Evolutionary conservation across 2,329 filamentous ascomycete genomes (phyloP).

Genomic region (Exophiala sp.): DNA sequence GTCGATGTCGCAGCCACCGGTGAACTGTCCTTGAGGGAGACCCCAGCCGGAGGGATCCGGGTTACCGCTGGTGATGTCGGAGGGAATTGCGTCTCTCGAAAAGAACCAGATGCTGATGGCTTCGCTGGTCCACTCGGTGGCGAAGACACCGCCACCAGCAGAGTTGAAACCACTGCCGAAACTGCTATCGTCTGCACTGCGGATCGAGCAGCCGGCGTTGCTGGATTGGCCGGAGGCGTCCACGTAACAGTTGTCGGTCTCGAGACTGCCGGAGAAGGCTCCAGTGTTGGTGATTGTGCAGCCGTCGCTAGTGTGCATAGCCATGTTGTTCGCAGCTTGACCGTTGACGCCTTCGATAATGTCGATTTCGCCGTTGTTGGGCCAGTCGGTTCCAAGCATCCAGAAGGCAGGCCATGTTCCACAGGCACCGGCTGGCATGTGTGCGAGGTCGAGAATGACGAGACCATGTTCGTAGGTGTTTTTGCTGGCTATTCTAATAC

Average conservation of each 20-base stretch:
- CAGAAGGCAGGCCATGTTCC: constrained; percentile 70
- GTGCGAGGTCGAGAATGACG: constrained; percentile 67
- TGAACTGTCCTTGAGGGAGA: constrained; percentile 65
- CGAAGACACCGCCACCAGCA: constrained; percentile 66
- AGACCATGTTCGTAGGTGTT: constrained; percentile 63
- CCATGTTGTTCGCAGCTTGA: constrained; percentile 57
- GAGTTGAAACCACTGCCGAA: constrained; percentile 71
- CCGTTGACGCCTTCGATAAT: constrained; percentile 70
- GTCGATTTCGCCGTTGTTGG: constrained; percentile 64
- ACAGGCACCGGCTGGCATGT: constrained; percentile 71
- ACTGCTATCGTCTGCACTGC: constrained; percentile 50
- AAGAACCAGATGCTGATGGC: constrained; percentile 83
- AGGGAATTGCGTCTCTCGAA: constrained; percentile 60
- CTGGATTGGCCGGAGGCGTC: constrained; percentile 41
- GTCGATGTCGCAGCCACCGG: constrained; percentile 67
- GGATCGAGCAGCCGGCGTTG: constrained; percentile 59
- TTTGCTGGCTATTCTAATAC: constrained; percentile 67
- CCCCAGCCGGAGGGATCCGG: constrained; percentile 69
- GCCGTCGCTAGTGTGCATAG: constrained; percentile 62
- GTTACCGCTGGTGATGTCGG: constrained; percentile 56
- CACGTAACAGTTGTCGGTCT: constrained; percentile 58
- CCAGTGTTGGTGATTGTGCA: constrained; percentile 55
- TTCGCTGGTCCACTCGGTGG: constrained; percentile 69
- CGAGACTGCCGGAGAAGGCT: constrained; percentile 44
- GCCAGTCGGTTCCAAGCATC: constrained; percentile 59